A percentile compares a stretch with the other conserved stretches of the same genome.
phyloP scores from a whole-genome alignment of 768 basidiomycete genomes.

The Russula ochroleuca region DNA sequence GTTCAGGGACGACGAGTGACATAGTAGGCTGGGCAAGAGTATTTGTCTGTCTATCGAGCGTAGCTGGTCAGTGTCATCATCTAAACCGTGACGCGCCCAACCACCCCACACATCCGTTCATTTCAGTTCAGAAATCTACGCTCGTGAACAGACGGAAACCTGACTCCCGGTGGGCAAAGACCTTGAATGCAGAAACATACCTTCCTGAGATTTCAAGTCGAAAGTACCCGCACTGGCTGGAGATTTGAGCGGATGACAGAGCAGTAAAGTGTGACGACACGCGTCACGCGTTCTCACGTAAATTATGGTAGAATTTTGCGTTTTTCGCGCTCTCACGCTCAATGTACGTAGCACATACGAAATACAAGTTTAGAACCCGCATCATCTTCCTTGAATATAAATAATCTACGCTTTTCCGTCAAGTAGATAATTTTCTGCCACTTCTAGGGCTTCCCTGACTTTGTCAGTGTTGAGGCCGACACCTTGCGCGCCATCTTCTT shows the following conservation, averaged over 20 bases:
- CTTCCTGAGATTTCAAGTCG: constrained; percentile 17
- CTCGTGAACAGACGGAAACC: background rate
- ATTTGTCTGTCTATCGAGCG: background rate
- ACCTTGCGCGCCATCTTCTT: constrained; percentile 88
- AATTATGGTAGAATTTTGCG: background rate
- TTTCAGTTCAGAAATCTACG: background rate
- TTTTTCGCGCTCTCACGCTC: background rate
- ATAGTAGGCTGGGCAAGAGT: constrained; percentile 42
- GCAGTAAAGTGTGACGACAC: constrained; percentile 4
- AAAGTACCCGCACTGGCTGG: background rate
- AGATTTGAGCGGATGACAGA: background rate
- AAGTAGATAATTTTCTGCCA: constrained; percentile 40
- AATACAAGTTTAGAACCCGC: background rate
- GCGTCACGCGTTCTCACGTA: constrained; percentile 19
- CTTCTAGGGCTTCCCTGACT: constrained; percentile 60
- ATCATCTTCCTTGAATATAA: too few species aligned
- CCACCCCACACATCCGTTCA: constrained; percentile 16
- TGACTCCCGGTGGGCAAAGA: background rate
- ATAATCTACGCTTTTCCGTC: constrained; percentile 21
- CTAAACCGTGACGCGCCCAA: constrained; percentile 19
- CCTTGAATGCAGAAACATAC: constrained; percentile 2
- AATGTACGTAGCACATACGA: too few species aligned
- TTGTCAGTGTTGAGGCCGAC: constrained; percentile 65
- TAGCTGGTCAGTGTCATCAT: constrained; percentile 22
- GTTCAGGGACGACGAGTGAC: constrained; percentile 96